Base-by-base conservation (phyloP, 2,329 filamentous ascomycete genomes). In the Stenocarpella maydis region DNA sequence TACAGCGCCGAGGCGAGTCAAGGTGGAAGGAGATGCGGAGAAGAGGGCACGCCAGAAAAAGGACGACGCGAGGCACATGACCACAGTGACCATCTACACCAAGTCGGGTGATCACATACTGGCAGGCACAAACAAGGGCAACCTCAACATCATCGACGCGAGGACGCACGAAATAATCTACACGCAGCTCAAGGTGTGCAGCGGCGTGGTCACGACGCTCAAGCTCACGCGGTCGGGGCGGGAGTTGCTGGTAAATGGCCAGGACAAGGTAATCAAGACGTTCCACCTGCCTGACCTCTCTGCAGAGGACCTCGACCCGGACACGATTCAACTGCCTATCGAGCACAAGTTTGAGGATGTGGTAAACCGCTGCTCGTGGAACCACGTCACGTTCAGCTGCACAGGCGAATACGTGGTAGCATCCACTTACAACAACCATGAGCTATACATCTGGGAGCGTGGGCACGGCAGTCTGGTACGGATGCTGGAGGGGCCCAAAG, bases 291-390 rank as follows among this genome's bases (percentile, higher is more conserved):
- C 97, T 0, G 93, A 98, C 75, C 86, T 92, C 47, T 86, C 88
- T 14, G 85, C 84, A 1, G 82, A 87, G 17, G 88, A 92, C 75
- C 86, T 97, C 52, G 92, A 97, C 73, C 88, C 92, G 24, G 92
- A 97, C 75, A 95, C 92, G 34, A 91, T 99, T 75, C 91, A 95
- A 75, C 85, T 99, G 49, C 93, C 96, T 49, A 89, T 98, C 15
- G 95, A 99, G 80, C 96, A 99, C 82, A 98, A 98, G 78, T 99
- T 98, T 76, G 95, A 98, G 79, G 97, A 99, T 77, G 92, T 98
- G 4, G 96, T 99, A 63, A 98, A 99, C 77, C 90, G 92, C 53
- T 83, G 98, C 15, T 94, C 92, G 8, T 99, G 96, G 96, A 99
- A 98, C 77, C 94, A 98, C 77, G 95, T 97, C 69, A 94, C 95